Conservation (phyloP, 2,329 filamentous ascomycete species). For the Xylariaceae sp. region DNA sequence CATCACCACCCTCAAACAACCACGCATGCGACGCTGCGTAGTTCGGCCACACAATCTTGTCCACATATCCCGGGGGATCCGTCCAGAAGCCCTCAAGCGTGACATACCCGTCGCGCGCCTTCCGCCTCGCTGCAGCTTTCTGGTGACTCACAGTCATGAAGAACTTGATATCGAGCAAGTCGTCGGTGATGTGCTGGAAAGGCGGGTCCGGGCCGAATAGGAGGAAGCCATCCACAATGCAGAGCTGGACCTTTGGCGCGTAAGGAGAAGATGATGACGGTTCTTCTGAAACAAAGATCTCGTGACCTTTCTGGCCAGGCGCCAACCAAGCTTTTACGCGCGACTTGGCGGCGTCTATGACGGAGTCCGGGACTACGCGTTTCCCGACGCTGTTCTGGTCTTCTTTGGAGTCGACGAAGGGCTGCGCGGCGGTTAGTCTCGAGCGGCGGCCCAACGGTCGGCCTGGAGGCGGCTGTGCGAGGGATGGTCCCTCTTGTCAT, state of each 20-base stretch:
- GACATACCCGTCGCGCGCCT: slow-evolving; percentile 69
- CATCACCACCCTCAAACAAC: slow-evolving; percentile 67
- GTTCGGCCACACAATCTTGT: slow-evolving; percentile 92
- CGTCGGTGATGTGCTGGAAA: slow-evolving; percentile 40
- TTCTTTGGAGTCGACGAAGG: slow-evolving; percentile 51
- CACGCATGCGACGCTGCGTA: slow-evolving; percentile 78
- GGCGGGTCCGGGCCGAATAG: slow-evolving; percentile 56
- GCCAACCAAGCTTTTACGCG: slow-evolving; percentile 45
- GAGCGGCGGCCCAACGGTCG: neutral
- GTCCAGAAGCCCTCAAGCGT: slow-evolving; percentile 89
- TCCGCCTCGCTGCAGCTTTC: slow-evolving; percentile 59
- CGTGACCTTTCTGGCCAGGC: slow-evolving; percentile 41
- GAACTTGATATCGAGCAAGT: slow-evolving; percentile 66
- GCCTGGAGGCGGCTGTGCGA: neutral
- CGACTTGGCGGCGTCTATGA: slow-evolving; percentile 42
- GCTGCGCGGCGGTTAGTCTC: slow-evolving; percentile 32
- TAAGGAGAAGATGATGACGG: slow-evolving; percentile 11
- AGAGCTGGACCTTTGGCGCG: slow-evolving; percentile 46
- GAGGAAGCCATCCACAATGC: slow-evolving; percentile 83
- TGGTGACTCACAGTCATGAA: slow-evolving; percentile 68
- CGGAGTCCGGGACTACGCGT: slow-evolving; percentile 46
- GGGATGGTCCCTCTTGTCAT: neutral
- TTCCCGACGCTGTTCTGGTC: slow-evolving; percentile 57
- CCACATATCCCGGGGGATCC: slow-evolving; percentile 90
- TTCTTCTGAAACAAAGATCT: slow-evolving; percentile 10